Percentiles rank a stretch among this genome's conserved stretches.
phyloP scores from a whole-genome alignment of 2,329 filamentous ascomycete species.

The Cytospora leucostoma region DNA sequence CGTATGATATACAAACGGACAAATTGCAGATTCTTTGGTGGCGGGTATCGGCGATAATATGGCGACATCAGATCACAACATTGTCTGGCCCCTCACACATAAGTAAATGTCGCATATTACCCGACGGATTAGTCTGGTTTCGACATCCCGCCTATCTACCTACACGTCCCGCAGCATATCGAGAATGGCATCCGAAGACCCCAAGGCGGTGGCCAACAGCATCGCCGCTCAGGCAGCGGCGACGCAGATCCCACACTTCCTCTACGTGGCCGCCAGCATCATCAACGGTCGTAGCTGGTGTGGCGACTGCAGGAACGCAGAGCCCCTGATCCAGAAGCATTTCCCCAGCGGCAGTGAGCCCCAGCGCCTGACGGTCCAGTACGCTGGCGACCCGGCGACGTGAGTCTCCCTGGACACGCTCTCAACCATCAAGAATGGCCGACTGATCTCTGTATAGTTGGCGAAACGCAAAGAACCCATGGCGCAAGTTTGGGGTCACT shows the following conservation, averaged over 20 bases:
- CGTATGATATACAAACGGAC: not conserved
- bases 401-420: slow-evolving; percentile 20
- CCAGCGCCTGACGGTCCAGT: slow-evolving; percentile 25
- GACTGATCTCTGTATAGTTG: slow-evolving; percentile 29
- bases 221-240: slow-evolving; percentile 18
- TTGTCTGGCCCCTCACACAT: not conserved
- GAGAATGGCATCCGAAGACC: slow-evolving; percentile 11
- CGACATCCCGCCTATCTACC: too few relatives aligned
- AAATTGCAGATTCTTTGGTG: not conserved
- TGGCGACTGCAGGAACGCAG: slow-evolving; percentile 33
- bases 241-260: slow-evolving; percentile 29
- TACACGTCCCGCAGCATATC: too few relatives aligned
- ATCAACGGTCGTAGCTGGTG: slow-evolving; percentile 33
- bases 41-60: not conserved
- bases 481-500: slow-evolving; percentile 33
- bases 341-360: slow-evolving; percentile 28
- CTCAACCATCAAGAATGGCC: not conserved
- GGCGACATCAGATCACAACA: not conserved
- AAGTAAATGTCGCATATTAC: not conserved
- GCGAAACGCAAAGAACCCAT: slow-evolving; percentile 31
- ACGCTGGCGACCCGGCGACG: slow-evolving; percentile 32
- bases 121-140: not conserved
- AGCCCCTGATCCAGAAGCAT: slow-evolving; percentile 31
- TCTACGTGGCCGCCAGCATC: slow-evolving; percentile 33
- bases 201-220: slow-evolving; percentile 18